Conservation (phyloP, 805 yeast genomes). For the Cyberlindnera mycetangii region DNA sequence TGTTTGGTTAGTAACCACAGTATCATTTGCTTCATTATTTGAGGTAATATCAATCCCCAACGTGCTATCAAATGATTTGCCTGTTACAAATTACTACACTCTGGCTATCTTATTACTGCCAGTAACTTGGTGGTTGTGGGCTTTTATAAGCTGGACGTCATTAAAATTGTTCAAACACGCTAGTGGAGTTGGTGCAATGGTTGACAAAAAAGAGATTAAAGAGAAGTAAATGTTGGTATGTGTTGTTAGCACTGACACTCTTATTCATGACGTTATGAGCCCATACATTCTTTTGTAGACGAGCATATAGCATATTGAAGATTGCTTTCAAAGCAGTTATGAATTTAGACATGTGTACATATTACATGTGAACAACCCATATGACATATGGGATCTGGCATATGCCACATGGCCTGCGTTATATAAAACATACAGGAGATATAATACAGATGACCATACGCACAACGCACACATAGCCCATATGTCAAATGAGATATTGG, state of each 20-base stretch:
- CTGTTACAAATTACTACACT: constrained; percentile 32
- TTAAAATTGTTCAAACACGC: constrained; percentile 79
- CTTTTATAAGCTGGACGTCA: constrained; percentile 73
- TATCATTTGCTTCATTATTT: constrained; percentile 12
- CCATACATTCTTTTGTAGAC: too few species aligned
- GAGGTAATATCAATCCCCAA: constrained; percentile 14
- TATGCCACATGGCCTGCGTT: too few species aligned
- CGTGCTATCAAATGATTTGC: constrained; percentile 7
- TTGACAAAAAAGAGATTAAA: neutral
- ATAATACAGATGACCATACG: too few species aligned
- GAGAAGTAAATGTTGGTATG: neutral
- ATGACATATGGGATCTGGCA: too few species aligned
- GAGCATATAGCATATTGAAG: too few species aligned
- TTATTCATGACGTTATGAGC: neutral
- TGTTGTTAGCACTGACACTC: too few species aligned
- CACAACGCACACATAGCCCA: too few species aligned
- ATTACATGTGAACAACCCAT: too few species aligned
- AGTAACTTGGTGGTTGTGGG: constrained; percentile 61
- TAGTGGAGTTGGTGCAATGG: constrained; percentile 45
- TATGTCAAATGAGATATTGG: too few species aligned
- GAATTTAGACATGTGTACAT: too few species aligned
- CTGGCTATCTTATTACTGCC: constrained; percentile 32
- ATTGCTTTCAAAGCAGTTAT: too few species aligned
- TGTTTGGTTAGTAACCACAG: constrained; percentile 13
- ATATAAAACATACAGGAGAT: too few species aligned